These are phyloP conservation scores for Entomortierella chlamydospora DNA, from an alignment of 192 early-diverging fungal genomes.

Conservation along the genomic window DNA sequence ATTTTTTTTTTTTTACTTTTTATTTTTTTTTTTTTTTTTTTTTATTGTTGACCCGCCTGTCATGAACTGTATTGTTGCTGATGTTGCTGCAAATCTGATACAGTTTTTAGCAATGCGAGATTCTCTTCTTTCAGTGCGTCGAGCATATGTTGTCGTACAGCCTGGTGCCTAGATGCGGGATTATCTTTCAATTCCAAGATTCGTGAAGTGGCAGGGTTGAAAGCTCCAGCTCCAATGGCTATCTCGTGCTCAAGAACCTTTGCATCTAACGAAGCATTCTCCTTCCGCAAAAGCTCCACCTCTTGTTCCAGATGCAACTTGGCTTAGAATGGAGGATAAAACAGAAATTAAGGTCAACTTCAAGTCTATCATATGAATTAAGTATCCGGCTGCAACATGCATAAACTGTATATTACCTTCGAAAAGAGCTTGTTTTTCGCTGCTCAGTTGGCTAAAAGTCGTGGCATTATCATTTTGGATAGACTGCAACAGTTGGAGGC, in stretches of 20 bases:
- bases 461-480: conserved; percentile 4
- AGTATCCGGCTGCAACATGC: too few species aligned
- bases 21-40: too few species aligned
- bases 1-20: not conserved
- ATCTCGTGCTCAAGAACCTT: conserved; percentile 70
- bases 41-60: conserved; percentile 6
- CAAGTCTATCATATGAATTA: too few species aligned
- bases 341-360: too few species aligned
- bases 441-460: conserved; percentile 15
- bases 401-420: conserved; percentile 14
- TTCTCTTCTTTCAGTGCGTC: conserved; percentile 79
- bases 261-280: conserved; percentile 60
- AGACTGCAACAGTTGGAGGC: conserved; percentile 8
- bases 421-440: conserved; percentile 24
- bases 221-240: conserved; percentile 72
- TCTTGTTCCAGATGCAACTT: conserved; percentile 23
- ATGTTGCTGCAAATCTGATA: conserved; percentile 45
- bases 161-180: conserved; percentile 73
- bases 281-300: conserved; percentile 28
- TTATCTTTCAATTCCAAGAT: conserved; percentile 83
- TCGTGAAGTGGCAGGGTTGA: conserved; percentile 67
- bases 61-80: not conserved
- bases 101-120: conserved; percentile 58
- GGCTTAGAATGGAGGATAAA: not conserved
- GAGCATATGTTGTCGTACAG: conserved; percentile 76